Evolutionary conservation across 2,329 filamentous ascomycete species (phyloP).

Genomic region (Penicillium palitans): DNA sequence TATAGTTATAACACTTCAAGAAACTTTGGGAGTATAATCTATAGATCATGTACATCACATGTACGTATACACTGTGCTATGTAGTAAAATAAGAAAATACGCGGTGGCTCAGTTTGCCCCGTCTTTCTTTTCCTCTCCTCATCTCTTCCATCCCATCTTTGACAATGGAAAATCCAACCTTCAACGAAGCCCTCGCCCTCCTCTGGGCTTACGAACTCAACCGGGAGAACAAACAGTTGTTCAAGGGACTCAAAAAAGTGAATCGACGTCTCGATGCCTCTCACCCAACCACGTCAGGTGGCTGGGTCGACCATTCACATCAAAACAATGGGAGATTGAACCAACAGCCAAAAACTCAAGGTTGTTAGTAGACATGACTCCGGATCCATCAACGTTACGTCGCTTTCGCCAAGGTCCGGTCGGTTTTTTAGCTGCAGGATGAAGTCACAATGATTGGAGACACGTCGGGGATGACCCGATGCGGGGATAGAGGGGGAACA

Average conservation of each 20-base stretch:
- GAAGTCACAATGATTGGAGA: background rate
- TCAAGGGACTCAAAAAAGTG: slow-evolving; percentile 5
- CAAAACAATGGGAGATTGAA: background rate
- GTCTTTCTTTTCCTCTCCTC: too few species aligned
- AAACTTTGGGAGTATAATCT: too few species aligned
- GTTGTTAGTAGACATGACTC: too few species aligned
- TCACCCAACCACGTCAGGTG: background rate
- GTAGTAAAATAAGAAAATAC: too few species aligned
- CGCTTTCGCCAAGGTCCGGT: background rate
- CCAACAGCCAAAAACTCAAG: background rate
- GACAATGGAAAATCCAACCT: slow-evolving; percentile 1
- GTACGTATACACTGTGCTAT: too few species aligned
- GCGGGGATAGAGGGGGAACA: slow-evolving; percentile 2
- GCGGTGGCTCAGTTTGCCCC: too few species aligned
- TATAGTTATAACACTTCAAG: too few species aligned
- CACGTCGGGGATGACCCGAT: slow-evolving; percentile 4
- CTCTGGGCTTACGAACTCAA: slow-evolving; percentile 9
- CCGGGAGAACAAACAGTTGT: slow-evolving; percentile 6
- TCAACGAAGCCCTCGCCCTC: slow-evolving; percentile 2
- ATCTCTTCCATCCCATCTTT: background rate
- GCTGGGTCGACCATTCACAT: background rate
- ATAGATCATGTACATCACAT: too few species aligned
- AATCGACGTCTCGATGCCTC: background rate
- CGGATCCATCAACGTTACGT: background rate
- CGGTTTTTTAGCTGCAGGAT: too few species aligned